These are phyloP conservation scores for Candida insectorum DNA, from an alignment of 805 yeast genomes.

Conservation along the genomic window DNA sequence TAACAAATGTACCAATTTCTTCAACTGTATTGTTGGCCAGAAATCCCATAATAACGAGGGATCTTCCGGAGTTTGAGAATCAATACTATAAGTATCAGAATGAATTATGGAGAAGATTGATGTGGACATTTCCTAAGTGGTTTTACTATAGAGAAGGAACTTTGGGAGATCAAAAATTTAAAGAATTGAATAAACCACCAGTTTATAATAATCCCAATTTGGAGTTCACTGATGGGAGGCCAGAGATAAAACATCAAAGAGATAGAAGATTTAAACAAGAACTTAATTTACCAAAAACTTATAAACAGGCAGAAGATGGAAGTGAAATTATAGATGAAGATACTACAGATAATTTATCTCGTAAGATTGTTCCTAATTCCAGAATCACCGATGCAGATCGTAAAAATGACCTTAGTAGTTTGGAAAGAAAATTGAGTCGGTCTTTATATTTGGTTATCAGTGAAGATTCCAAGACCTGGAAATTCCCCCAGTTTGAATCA, in stretches of 20 bases:
- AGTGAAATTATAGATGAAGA: slow-evolving; percentile 33
- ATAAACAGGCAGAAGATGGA: slow-evolving; percentile 31
- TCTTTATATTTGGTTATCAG: slow-evolving; percentile 76
- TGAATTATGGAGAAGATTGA: slow-evolving; percentile 81
- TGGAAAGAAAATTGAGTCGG: slow-evolving; percentile 76
- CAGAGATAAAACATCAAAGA: slow-evolving; percentile 83
- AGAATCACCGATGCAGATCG: slow-evolving; percentile 78
- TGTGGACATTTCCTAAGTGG: slow-evolving; percentile 97
- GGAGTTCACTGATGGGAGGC: slow-evolving; percentile 78
- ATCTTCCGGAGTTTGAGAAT: slow-evolving; percentile 64
- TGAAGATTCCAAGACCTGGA: slow-evolving; percentile 53
- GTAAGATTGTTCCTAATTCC: slow-evolving; percentile 67
- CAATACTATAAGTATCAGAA: slow-evolving; percentile 80
- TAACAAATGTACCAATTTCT: slow-evolving; percentile 12
- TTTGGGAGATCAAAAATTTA: slow-evolving; percentile 75
- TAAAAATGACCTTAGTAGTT: slow-evolving; percentile 54
- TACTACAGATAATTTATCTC: slow-evolving; percentile 50
- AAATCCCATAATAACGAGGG: slow-evolving; percentile 80
- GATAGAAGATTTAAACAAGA: slow-evolving; percentile 83
- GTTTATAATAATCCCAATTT: slow-evolving; percentile 69
- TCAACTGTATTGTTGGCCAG: slow-evolving; percentile 71
- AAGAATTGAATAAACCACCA: slow-evolving; percentile 74
- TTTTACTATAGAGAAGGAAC: slow-evolving; percentile 90
- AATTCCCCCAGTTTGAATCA: slow-evolving; percentile 64
- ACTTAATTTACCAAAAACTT: slow-evolving; percentile 68